Percentiles rank a stretch among this genome's conserved stretches.
These are phyloP conservation scores for Phialocephala sp. DNA, from an alignment of 2,329 filamentous ascomycete species.

Conservation along the genomic window DNA sequence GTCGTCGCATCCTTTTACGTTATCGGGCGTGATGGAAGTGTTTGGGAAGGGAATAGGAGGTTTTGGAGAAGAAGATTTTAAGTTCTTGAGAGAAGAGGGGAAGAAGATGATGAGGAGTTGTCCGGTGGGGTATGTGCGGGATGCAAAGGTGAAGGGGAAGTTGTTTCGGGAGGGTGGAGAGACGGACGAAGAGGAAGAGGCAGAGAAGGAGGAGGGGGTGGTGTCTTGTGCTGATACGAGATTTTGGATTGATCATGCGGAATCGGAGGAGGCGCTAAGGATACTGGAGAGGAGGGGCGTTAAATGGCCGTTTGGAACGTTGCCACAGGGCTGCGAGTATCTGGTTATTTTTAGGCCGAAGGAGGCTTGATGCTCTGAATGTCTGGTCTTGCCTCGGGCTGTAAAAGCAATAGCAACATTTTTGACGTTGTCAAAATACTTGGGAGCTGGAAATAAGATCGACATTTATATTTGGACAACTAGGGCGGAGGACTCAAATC, in stretches of 20 bases:
- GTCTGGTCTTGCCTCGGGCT: background rate
- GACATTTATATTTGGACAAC: background rate
- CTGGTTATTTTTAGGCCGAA: conserved; percentile 2
- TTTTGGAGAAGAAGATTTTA: conserved; percentile 4
- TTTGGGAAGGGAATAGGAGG: conserved; percentile 10
- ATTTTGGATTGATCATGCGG: conserved; percentile 30
- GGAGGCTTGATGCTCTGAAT: too few species aligned
- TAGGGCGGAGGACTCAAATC: conserved; percentile 62
- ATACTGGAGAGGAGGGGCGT: conserved; percentile 10
- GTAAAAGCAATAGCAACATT: background rate
- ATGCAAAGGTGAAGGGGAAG: conserved; percentile 17
- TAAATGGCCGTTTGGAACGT: conserved; percentile 22
- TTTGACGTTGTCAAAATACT: background rate
- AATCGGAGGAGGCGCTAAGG: conserved; percentile 20
- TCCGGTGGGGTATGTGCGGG: conserved; percentile 22
- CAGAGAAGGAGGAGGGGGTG: background rate
- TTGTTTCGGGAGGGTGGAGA: conserved; percentile 14
- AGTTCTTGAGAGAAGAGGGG: conserved; percentile 1
- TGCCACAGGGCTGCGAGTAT: conserved; percentile 27
- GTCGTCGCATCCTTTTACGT: conserved; percentile 20
- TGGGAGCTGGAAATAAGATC: background rate
- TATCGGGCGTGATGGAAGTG: conserved; percentile 10
- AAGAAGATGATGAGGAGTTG: conserved; percentile 17
- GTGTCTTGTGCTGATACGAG: conserved; percentile 17
- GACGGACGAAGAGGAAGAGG: background rate